Conservation (phyloP, 164 flowering plant genomes). For the Umbellularia californica region DNA sequence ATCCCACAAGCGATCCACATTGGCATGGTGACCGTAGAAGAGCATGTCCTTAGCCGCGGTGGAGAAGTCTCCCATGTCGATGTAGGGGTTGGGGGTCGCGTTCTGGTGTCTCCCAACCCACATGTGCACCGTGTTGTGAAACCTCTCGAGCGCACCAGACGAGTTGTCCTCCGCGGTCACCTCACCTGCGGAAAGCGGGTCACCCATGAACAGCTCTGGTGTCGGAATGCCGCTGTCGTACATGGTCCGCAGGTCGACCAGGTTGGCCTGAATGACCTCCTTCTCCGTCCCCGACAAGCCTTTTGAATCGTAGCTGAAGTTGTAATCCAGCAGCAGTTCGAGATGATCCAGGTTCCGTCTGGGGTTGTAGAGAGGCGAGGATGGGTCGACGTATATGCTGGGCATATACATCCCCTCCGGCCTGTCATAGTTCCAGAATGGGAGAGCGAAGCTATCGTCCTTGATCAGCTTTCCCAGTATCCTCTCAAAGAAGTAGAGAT, state of each 20-base stretch:
- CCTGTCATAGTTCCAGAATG: conserved; percentile 11
- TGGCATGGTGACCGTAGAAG: conserved; percentile 3
- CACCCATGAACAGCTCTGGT: conserved; percentile 9
- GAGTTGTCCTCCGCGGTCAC: not conserved
- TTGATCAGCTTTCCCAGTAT: conserved; percentile 3
- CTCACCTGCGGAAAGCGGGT: not conserved
- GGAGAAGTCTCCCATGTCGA: conserved; percentile 3
- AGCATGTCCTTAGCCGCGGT: conserved; percentile 5
- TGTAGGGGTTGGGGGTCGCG: too few species aligned
- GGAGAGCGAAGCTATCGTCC: conserved; percentile 6
- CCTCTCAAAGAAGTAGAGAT: conserved; percentile 13
- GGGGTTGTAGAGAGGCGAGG: conserved; percentile 3
- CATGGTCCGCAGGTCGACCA: not conserved
- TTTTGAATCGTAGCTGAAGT: not conserved
- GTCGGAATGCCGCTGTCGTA: not conserved
- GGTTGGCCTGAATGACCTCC: conserved; percentile 2
- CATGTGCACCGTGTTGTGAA: not conserved
- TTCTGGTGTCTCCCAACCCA: not conserved
- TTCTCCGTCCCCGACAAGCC: not conserved
- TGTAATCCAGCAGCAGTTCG: not conserved
- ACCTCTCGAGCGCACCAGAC: not conserved
- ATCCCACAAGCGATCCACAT: conserved; percentile 7
- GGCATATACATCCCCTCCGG: conserved; percentile 6
- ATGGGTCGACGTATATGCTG: not conserved
- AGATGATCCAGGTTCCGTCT: conserved; percentile 1